Base-by-base conservation (phyloP, 1,139 yeast species). In the Yamadazyma sp. region DNA sequence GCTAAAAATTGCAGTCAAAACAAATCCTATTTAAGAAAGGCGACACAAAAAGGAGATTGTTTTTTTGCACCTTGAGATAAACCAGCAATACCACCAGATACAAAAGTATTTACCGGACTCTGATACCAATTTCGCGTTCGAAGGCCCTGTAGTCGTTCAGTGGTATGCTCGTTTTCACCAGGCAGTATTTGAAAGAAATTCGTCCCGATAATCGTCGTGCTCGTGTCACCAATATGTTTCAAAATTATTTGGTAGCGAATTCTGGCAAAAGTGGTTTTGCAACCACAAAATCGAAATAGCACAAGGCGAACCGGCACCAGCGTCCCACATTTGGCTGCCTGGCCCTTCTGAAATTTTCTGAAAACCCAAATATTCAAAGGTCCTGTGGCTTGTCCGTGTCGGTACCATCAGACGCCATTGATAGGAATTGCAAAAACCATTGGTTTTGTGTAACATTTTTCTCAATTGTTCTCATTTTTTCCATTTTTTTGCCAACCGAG, bases 401-500 rank as follows among this genome's bases (percentile, higher is more conserved):
- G n/a, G 5, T 18, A 18, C 26, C n/a, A 23, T 23, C 5, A 6
- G 9, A 9, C 29, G 12, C 14, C 29, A 7, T n/a, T 10, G n/a
- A 27, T 27, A 26, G n/a, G 9, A 27, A 27, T 16, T 27, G 29
- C 29, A 27, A 27, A 27, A 27, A 15, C 12, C 10, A 8, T 14
- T n/a, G 29, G 29, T 35, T 41, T 41, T 41, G 45, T 41, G 45
- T 41, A 39, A 39, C 32, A 32, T 39, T 39, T 31, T 34, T 27
- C 32, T 22, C 31, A 29, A 15, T 22, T 34, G 35, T 29, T 33
- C 35, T 30, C 32, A 27, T 27, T 37, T 40, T 39, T 26, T 33
- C 33, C 34, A 34, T 37, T 40, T 38, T 40, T 41, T 41, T 41
- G 44, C 44, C 45, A 39, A 41, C 40, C 40, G 45, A 41, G 37